Conservation (phyloP, 805 yeast species). For the Ogataea kodamae region DNA sequence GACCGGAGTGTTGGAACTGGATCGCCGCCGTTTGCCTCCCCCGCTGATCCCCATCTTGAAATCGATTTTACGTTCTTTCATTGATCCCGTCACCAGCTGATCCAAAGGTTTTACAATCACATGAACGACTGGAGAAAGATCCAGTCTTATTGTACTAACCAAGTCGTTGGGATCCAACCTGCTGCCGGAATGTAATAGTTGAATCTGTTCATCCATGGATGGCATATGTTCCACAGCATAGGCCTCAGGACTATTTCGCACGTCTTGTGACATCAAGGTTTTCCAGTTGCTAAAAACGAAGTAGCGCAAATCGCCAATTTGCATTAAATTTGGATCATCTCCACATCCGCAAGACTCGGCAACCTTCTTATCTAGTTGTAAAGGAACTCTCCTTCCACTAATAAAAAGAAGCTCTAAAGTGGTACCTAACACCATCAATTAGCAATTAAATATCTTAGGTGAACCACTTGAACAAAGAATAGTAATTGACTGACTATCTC, state of each 20-base stretch:
- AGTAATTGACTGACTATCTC: too few relatives aligned
- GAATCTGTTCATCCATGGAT: constrained; percentile 26
- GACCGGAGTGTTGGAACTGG: constrained; percentile 27
- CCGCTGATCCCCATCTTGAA: constrained; percentile 16
- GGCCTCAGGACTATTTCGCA: constrained; percentile 10
- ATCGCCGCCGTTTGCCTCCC: constrained; percentile 20
- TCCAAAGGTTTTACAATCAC: constrained; percentile 30
- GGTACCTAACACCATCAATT: too few relatives aligned
- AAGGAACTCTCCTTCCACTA: constrained; percentile 22
- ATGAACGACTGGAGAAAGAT: constrained; percentile 28
- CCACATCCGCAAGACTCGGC: constrained; percentile 12
- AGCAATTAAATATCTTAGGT: too few relatives aligned
- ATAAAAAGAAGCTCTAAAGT: constrained; percentile 21
- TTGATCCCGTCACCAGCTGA: constrained; percentile 10
- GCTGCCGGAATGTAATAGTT: constrained; percentile 30
- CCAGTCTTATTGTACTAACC: constrained; percentile 23
- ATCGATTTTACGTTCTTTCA: constrained; percentile 23
- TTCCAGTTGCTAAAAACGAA: constrained; percentile 29
- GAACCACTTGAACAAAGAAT: too few relatives aligned
- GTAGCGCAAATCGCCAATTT: constrained; percentile 29
- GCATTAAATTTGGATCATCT: constrained; percentile 11
- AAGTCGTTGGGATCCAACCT: constrained; percentile 27
- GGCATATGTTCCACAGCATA: constrained; percentile 15
- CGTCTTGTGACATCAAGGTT: constrained; percentile 8
- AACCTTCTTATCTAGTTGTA: constrained; percentile 16